phyloP scores from a whole-genome alignment of 345 rosid species.

The Alliaria petiolata region DNA sequence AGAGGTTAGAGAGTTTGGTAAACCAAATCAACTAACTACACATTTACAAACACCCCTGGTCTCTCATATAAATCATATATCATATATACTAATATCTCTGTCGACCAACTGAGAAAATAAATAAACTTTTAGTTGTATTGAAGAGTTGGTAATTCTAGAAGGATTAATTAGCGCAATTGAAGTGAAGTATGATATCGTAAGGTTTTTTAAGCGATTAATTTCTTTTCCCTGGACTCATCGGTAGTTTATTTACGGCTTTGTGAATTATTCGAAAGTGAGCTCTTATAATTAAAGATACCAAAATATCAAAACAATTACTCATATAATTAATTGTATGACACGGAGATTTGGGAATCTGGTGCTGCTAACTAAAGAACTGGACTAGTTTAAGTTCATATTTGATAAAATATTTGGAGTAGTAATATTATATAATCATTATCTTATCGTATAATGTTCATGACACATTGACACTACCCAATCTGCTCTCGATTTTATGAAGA shows the following conservation, averaged over 20 bases:
- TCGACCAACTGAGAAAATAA: background rate
- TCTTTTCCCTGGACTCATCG: background rate
- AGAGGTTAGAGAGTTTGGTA: background rate
- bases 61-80: background rate
- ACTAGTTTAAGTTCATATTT: background rate
- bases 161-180: background rate
- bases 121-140: background rate
- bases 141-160: background rate
- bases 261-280: background rate
- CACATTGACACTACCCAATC: background rate
- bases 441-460: background rate
- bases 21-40: background rate
- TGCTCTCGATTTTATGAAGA: background rate
- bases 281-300: no score
- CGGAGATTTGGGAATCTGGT: slow-evolving; percentile 10
- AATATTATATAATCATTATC: no score
- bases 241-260: background rate
- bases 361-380: background rate
- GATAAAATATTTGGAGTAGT: background rate
- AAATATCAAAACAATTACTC: background rate
- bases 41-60: background rate
- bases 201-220: background rate
- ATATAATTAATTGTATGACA: background rate
- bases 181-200: background rate
- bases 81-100: background rate